These are phyloP conservation scores for Phytophthora europaea DNA, from an alignment of 352 stramenopile species.

Conservation along the genomic window DNA sequence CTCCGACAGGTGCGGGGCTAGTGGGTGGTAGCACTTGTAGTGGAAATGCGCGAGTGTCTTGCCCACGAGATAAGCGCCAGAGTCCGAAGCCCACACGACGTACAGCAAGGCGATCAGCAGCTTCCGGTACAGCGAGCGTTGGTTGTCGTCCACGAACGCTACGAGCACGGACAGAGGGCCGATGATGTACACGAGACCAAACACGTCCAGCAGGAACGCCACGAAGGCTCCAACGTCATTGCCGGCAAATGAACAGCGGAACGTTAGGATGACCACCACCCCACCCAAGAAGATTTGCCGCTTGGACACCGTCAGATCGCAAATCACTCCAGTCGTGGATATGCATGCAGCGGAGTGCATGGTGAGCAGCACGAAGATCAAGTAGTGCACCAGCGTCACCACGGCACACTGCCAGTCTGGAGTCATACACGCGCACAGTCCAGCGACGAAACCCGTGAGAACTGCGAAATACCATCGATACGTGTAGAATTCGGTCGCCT, in stretches of 20 bases:
- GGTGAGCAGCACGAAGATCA: slow-evolving; percentile 44
- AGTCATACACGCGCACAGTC: slow-evolving; percentile 42
- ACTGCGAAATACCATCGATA: slow-evolving; percentile 39
- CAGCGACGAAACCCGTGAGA: slow-evolving; percentile 30
- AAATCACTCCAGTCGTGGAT: background rate
- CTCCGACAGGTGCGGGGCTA: slow-evolving; percentile 86
- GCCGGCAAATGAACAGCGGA: slow-evolving; percentile 28
- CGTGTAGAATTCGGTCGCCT: slow-evolving; percentile 43
- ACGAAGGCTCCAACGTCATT: slow-evolving; percentile 23
- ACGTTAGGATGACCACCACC: slow-evolving; percentile 37
- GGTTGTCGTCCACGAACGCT: slow-evolving; percentile 54
- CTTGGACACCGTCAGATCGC: background rate
- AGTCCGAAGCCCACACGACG: too few species aligned
- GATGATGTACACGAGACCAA: slow-evolving; percentile 57
- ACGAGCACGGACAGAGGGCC: slow-evolving; percentile 48
- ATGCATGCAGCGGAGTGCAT: slow-evolving; percentile 47
- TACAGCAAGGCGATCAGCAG: slow-evolving; percentile 45
- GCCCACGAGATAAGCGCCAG: too few species aligned
- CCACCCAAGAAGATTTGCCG: slow-evolving; percentile 26
- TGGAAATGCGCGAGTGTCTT: slow-evolving; percentile 65
- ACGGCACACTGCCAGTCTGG: slow-evolving; percentile 44
- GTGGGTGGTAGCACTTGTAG: slow-evolving; percentile 67
- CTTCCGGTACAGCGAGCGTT: slow-evolving; percentile 43
- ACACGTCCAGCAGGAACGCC: slow-evolving; percentile 44
- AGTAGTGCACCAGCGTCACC: slow-evolving; percentile 38